These are phyloP conservation scores for Polyplosphaeria fusca DNA, from an alignment of 495 filamentous ascomycete species.

Conservation along the genomic window DNA sequence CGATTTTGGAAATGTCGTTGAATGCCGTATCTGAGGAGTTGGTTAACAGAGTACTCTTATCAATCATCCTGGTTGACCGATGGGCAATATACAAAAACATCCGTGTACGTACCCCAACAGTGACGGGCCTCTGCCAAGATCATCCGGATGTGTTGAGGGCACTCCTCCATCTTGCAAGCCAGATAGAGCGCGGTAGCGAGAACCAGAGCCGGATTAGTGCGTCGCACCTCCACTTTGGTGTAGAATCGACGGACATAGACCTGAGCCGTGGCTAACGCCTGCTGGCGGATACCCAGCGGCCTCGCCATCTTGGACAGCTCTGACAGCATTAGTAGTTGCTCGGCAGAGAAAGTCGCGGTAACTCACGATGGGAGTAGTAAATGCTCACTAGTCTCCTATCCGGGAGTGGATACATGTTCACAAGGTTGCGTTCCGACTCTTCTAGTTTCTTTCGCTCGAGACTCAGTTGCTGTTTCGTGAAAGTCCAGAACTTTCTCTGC, in stretches of 20 bases:
- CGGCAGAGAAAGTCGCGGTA: not conserved
- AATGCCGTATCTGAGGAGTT: constrained; percentile 47
- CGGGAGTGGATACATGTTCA: constrained; percentile 77
- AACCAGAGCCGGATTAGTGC: constrained; percentile 90
- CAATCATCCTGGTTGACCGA: no score
- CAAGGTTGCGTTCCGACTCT: constrained; percentile 64
- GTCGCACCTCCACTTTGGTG: constrained; percentile 81
- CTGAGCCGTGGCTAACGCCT: constrained; percentile 91
- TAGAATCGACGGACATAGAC: constrained; percentile 94
- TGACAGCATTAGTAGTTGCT: constrained; percentile 37
- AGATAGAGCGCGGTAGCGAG: constrained; percentile 89
- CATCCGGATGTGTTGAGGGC: constrained; percentile 89
- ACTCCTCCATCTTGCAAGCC: constrained; percentile 98
- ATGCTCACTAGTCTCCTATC: constrained; percentile 80
- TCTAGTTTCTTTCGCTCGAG: constrained; percentile 69
- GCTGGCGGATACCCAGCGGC: constrained; percentile 74
- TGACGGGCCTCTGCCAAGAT: constrained; percentile 81
- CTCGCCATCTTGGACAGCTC: constrained; percentile 80
- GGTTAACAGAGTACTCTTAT: no score
- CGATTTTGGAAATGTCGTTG: constrained; percentile 79
- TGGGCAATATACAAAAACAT: no score
- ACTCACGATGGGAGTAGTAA: constrained; percentile 84
- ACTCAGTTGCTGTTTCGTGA: constrained; percentile 72
- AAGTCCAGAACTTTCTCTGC: constrained; percentile 86
- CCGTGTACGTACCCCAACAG: constrained; percentile 69